Conservation (phyloP, 108 stramenopile species). For the Nitzschia sp. region DNA sequence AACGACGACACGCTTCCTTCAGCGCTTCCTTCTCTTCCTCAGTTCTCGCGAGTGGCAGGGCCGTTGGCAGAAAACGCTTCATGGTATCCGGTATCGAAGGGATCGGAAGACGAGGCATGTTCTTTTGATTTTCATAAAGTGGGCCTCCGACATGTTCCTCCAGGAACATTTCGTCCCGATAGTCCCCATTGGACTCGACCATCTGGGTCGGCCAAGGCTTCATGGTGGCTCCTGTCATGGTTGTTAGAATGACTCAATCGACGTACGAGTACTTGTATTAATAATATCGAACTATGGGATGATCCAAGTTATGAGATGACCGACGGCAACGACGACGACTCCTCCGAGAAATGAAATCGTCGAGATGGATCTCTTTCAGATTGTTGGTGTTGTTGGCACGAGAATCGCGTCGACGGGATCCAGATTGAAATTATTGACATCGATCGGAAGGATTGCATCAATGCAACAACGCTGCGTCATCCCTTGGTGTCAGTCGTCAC, state of each 20-base stretch:
- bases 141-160: conserved; percentile 66
- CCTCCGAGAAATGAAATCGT: too few relatives aligned
- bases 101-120: conserved; percentile 61
- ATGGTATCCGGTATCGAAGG: conserved; percentile 59
- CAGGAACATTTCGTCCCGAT: conserved; percentile 58
- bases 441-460: too few relatives aligned
- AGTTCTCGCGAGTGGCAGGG: conserved; percentile 37
- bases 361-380: too few relatives aligned
- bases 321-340: too few relatives aligned
- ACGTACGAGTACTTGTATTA: too few relatives aligned
- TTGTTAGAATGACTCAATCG: neutral
- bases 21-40: conserved; percentile 29
- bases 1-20: conserved; percentile 31
- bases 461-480: too few relatives aligned
- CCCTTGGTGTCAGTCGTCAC: too few relatives aligned
- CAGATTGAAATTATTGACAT: too few relatives aligned
- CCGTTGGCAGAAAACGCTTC: conserved; percentile 45
- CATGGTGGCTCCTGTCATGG: neutral
- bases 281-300: too few relatives aligned
- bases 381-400: too few relatives aligned
- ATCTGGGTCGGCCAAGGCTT: conserved; percentile 21
- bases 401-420: too few relatives aligned
- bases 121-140: conserved; percentile 49
- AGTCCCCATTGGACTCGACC: conserved; percentile 69
- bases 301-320: too few relatives aligned